Conservation (phyloP, 805 yeast species). For the Debaryomyces prosopidis region DNA sequence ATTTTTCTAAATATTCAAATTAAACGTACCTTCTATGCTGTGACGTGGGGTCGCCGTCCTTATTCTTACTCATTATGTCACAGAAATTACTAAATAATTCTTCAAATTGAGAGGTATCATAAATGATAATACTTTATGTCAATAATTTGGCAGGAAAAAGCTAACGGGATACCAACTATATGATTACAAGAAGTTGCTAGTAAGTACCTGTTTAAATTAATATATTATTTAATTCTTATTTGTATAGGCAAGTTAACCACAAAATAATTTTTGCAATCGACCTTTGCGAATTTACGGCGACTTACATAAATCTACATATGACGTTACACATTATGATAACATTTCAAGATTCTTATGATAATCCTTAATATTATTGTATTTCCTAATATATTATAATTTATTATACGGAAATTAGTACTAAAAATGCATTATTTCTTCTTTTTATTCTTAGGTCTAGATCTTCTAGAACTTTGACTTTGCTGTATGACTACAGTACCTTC, state of each 20-base stretch:
- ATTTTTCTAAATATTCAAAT: no score
- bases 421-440: conserved; percentile 8
- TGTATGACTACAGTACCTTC: conserved; percentile 66
- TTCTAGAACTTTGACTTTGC: conserved; percentile 15
- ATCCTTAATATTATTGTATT: no score
- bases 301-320: background rate
- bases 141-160: no score
- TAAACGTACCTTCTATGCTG: conserved; percentile 1
- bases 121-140: no score
- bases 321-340: no score
- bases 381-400: no score
- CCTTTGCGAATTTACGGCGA: background rate
- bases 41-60: background rate
- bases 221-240: background rate
- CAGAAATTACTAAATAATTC: background rate
- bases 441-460: conserved; percentile 16
- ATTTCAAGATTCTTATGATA: no score
- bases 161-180: no score
- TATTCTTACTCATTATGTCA: background rate
- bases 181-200: no score
- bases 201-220: no score
- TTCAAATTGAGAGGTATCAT: no score
- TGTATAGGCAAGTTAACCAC: background rate
- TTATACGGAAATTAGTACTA: no score
- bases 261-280: background rate